Base-by-base conservation (phyloP, 2,329 filamentous ascomycete species). In the Trichoderma asperellum region DNA sequence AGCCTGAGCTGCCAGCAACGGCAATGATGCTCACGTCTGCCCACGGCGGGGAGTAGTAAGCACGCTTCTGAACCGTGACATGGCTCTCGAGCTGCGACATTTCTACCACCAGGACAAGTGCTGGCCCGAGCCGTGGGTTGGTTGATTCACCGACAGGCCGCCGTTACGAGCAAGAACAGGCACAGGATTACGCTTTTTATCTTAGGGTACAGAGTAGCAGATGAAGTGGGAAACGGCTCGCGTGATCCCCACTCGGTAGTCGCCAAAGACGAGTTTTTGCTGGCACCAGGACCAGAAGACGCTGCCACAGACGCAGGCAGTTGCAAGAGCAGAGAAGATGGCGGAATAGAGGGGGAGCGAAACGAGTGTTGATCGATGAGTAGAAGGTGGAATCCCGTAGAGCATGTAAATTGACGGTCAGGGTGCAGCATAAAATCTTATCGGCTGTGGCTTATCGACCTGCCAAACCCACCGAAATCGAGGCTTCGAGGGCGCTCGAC, bases 21-120 rank as follows among this genome's bases (percentile, higher is more conserved):
- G 94, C 96, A 78, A 99, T 97, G 76, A 99, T 97, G 82, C 92
- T 95, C 75, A 97, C 90, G 81, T 98, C 92, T 63, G 92, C 92
- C 96, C 96, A 99, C 79, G 96, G 96, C 71, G 96, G 96, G 72
- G 91, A 92, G 81, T 98, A 99, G 75, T 94, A 91, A 72, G 89
- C 90, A 77, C 85, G 81, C 73, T 84, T 86, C 73, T 85, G 83
- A 58, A 89, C 82, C 18, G 85, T 84, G 72, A 82, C 79, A 79
- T 83, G 81, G 68, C 78, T 81, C 72, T 81, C 79, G 43, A 79
- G 72, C 57, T 74, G 74, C 40, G 75, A 74, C 77, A 79, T 79
- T 55, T 71, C 66, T 70, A 53, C 65, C 61, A 53, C 43, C 64
- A 67, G 55, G 53, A 52, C 55, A 63, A 63, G 47, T 24, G 60